Percentiles rank a stretch among this genome's conserved stretches.
Evolutionary conservation across 352 stramenopile genomes (phyloP).

Genomic region (Thalassiosira allenii): DNA sequence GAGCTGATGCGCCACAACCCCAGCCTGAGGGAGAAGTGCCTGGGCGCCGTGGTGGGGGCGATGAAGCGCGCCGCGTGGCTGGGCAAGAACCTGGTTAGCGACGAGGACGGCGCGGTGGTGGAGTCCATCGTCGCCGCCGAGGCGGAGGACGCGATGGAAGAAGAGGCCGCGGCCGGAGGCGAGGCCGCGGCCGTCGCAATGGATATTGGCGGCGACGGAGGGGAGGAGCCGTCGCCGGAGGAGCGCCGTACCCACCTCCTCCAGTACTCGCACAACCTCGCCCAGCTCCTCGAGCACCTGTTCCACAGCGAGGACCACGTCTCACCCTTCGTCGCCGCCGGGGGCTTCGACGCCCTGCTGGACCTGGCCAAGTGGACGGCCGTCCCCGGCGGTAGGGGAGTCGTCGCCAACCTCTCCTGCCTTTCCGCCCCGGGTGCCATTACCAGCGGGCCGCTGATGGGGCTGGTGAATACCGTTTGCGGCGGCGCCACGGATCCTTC

Average conservation of each 20-base stretch:
- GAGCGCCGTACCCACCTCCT: conserved; percentile 77
- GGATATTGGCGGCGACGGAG: conserved; percentile 21
- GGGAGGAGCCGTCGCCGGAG: conserved; percentile 79
- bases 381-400: conserved; percentile 83
- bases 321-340: conserved; percentile 90
- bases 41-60: conserved; percentile 90
- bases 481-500: conserved; percentile 31
- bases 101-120: conserved; percentile 69
- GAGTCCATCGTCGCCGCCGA: conserved; percentile 28
- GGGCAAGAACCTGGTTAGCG: conserved; percentile 82
- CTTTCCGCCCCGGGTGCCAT: background rate
- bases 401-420: conserved; percentile 87
- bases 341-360: conserved; percentile 90
- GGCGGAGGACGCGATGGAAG: background rate
- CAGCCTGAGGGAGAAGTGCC: conserved; percentile 88
- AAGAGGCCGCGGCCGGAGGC: background rate
- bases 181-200: conserved; percentile 61
- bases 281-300: conserved; percentile 94
- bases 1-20: conserved; percentile 96
- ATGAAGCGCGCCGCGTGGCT: conserved; percentile 90
- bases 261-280: conserved; percentile 88
- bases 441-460: conserved; percentile 87
- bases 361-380: conserved; percentile 89
- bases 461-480: conserved; percentile 63
- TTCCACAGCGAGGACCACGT: conserved; percentile 94